These are phyloP conservation scores for Tuber microsphaerosporum DNA, from an alignment of 495 filamentous ascomycete species.

Conservation along the genomic window DNA sequence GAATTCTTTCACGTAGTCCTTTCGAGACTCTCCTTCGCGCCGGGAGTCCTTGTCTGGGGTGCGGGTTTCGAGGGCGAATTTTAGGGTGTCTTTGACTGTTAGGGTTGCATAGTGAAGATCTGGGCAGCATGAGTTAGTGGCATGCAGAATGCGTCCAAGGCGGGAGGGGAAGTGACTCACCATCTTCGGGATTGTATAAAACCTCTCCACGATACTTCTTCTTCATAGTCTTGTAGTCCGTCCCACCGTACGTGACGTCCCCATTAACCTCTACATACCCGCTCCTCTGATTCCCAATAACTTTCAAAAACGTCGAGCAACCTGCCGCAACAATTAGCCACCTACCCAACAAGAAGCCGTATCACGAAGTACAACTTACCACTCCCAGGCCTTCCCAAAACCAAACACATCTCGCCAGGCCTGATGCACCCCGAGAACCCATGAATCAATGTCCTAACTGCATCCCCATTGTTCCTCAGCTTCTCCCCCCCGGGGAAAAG, in stretches of 20 bases:
- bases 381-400: slow-evolving; percentile 63
- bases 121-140: slow-evolving; percentile 21
- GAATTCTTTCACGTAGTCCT: slow-evolving; percentile 60
- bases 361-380: slow-evolving; percentile 42
- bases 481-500: slow-evolving; percentile 44
- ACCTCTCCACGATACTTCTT: slow-evolving; percentile 58
- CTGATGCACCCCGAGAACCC: slow-evolving; percentile 53
- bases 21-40: slow-evolving; percentile 53
- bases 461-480: slow-evolving; percentile 43
- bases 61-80: slow-evolving; percentile 62
- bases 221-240: slow-evolving; percentile 54
- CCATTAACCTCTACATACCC: slow-evolving; percentile 59
- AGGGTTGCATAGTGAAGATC: slow-evolving; percentile 71
- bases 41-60: slow-evolving; percentile 61
- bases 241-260: slow-evolving; percentile 59
- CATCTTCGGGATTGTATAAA: slow-evolving; percentile 42
- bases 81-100: slow-evolving; percentile 60
- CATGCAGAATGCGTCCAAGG: neutral
- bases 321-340: slow-evolving; percentile 13
- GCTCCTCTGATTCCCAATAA: slow-evolving; percentile 58
- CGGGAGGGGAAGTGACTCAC: slow-evolving; percentile 16
- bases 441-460: slow-evolving; percentile 58
- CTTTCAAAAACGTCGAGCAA: slow-evolving; percentile 66
- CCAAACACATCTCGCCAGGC: slow-evolving; percentile 53
- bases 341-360: neutral